phyloP scores from a whole-genome alignment of 345 rosid genomes.

The Aquilaria sinensis region DNA sequence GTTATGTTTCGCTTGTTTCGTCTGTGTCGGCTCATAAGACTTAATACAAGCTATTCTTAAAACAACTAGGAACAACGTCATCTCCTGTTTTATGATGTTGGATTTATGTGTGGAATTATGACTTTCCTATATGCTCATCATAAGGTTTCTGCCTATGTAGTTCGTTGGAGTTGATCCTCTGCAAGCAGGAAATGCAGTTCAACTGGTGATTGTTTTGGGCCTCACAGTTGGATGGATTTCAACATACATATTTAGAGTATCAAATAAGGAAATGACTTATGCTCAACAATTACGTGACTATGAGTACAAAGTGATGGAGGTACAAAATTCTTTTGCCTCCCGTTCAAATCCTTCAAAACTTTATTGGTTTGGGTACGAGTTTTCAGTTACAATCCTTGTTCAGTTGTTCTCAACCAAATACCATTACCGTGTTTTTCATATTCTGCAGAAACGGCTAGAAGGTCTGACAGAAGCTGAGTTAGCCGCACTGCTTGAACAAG shows the following conservation, averaged over 20 bases:
- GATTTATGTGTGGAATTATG: too few species aligned
- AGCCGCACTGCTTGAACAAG: constrained; percentile 78
- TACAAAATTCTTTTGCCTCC: constrained; percentile 12
- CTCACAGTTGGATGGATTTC: constrained; percentile 93
- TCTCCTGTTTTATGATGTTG: too few species aligned
- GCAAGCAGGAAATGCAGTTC: constrained; percentile 90
- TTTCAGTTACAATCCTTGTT: too few species aligned
- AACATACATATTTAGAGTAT: constrained; percentile 84
- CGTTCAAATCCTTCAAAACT: not conserved
- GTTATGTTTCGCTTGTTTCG: too few species aligned
- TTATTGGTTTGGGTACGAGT: too few species aligned
- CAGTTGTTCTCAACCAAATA: too few species aligned
- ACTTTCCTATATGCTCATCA: too few species aligned
- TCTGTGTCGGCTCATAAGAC: too few species aligned
- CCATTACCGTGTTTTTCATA: not conserved
- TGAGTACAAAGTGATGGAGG: constrained; percentile 94
- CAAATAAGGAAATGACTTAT: constrained; percentile 96
- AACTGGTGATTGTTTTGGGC: constrained; percentile 76
- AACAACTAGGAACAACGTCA: too few species aligned
- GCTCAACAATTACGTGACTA: constrained; percentile 94
- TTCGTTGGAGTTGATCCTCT: constrained; percentile 77
- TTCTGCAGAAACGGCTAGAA: constrained; percentile 76
- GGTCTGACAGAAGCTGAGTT: constrained; percentile 87
- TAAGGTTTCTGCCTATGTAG: constrained; percentile 28
- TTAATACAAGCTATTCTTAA: too few species aligned